Conservation (phyloP, 2,329 filamentous ascomycete genomes). For the Fusarium armeniacum region DNA sequence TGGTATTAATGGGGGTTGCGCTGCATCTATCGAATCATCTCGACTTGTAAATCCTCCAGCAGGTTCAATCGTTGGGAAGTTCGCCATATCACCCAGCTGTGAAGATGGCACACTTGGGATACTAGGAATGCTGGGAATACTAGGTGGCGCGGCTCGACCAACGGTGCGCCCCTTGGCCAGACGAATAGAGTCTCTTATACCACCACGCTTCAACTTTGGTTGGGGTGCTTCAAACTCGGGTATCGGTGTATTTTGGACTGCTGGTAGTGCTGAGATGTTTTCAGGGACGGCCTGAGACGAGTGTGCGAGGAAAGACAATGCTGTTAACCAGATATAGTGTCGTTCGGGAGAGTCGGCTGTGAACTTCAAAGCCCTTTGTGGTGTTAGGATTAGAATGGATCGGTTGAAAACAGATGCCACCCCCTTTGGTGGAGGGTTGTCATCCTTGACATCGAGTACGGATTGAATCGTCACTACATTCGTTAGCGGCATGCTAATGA, state of each 20-base stretch:
- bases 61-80: conserved; percentile 58
- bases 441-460: conserved; percentile 95
- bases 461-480: conserved; percentile 89
- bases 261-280: conserved; percentile 69
- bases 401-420: conserved; percentile 80
- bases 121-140: conserved; percentile 66
- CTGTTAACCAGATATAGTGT: conserved; percentile 95
- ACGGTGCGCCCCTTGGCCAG: conserved; percentile 80
- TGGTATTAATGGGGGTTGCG: conserved; percentile 79
- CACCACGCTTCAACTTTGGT: conserved; percentile 63
- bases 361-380: conserved; percentile 94
- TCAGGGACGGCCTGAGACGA: conserved; percentile 86
- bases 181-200: conserved; percentile 89
- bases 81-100: conserved; percentile 55
- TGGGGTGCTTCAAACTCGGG: conserved; percentile 67
- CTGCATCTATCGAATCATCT: conserved; percentile 70
- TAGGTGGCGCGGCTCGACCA: conserved; percentile 62
- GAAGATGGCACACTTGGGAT: conserved; percentile 57
- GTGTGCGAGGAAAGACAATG: conserved; percentile 93
- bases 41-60: conserved; percentile 58
- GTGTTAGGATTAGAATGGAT: conserved; percentile 94
- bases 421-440: conserved; percentile 85
- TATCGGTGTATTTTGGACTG: conserved; percentile 58
- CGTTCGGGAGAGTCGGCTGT: conserved; percentile 86
- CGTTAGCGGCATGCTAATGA: conserved; percentile 52